phyloP scores from a whole-genome alignment of 805 yeast genomes.

The Teunomyces panamensis region DNA sequence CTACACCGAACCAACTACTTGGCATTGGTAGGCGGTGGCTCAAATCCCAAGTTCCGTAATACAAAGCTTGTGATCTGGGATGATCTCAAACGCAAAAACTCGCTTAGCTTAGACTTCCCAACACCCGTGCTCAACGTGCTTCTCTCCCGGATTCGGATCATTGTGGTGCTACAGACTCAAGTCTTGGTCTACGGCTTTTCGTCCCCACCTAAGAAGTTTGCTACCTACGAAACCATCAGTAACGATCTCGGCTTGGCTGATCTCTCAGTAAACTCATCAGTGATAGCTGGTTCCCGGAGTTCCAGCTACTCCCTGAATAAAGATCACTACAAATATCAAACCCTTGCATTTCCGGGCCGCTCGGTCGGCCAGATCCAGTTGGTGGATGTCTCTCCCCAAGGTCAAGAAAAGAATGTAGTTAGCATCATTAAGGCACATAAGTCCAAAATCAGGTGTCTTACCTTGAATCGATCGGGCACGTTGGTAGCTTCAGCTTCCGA shows the following conservation, averaged over 20 bases:
- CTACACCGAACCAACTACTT: conserved; percentile 87
- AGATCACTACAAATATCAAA: conserved; percentile 35
- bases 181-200: conserved; percentile 78
- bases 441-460: conserved; percentile 58
- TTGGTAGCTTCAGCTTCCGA: conserved; percentile 79
- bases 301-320: conserved; percentile 8
- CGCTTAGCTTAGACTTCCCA: conserved; percentile 71
- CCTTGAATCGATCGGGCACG: conserved; percentile 61
- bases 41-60: conserved; percentile 70
- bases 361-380: conserved; percentile 75
- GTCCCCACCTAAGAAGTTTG: conserved; percentile 68
- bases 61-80: conserved; percentile 90
- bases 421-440: conserved; percentile 78
- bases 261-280: conserved; percentile 33
- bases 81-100: conserved; percentile 73
- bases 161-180: conserved; percentile 65
- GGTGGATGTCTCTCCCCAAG: conserved; percentile 66
- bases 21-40: conserved; percentile 89
- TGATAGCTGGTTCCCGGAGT: conserved; percentile 1
- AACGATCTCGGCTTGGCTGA: conserved; percentile 67
- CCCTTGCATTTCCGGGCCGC: conserved; percentile 76
- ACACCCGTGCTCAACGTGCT: conserved; percentile 72
- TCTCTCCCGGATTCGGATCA: conserved; percentile 70
- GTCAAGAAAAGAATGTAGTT: conserved; percentile 60
- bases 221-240: conserved; percentile 60